A percentile compares a stretch with the other conserved stretches of the same genome.
Conservation (phyloP, 2,329 filamentous ascomycete genomes). For the Colletotrichum sp. region DNA sequence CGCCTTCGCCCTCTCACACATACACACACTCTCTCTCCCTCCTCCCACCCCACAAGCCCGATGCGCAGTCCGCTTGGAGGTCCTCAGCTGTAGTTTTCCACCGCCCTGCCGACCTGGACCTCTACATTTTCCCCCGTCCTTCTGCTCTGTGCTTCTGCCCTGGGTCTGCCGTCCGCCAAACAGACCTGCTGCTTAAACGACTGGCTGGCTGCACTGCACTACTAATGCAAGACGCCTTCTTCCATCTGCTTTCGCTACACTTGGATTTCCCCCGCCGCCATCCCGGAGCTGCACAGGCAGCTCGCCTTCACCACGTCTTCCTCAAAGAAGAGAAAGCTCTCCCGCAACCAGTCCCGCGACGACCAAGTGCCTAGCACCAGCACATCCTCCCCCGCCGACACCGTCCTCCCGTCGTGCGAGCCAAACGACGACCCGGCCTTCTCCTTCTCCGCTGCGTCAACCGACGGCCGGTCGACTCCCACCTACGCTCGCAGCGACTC, state of each 20-base stretch:
- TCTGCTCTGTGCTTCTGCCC: background rate
- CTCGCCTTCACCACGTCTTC: constrained; percentile 75
- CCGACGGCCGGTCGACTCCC: constrained; percentile 23
- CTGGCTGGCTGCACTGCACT: background rate
- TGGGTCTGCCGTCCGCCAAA: background rate
- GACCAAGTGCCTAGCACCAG: constrained; percentile 36
- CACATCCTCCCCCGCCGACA: constrained; percentile 45
- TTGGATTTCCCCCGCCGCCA: constrained; percentile 3
- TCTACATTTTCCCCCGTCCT: background rate
- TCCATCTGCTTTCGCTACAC: background rate
- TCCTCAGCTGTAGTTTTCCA: constrained; percentile 7
- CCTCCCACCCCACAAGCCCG: constrained; percentile 14
- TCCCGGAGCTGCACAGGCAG: constrained; percentile 65
- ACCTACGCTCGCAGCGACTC: constrained; percentile 32
- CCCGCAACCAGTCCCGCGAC: constrained; percentile 47
- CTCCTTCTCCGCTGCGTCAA: constrained; percentile 52
- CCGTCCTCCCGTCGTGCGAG: constrained; percentile 58
- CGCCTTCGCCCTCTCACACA: background rate
- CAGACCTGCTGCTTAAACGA: background rate
- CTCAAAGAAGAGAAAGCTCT: constrained; percentile 74
- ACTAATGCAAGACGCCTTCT: constrained; percentile 15
- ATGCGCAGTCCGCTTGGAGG: constrained; percentile 13
- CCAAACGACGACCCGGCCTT: constrained; percentile 51
- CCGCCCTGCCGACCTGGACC: constrained; percentile 6
- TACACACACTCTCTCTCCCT: background rate